Base-by-base conservation (phyloP, 2,329 filamentous ascomycete species). In the Tolypocladium ovalisporum region DNA sequence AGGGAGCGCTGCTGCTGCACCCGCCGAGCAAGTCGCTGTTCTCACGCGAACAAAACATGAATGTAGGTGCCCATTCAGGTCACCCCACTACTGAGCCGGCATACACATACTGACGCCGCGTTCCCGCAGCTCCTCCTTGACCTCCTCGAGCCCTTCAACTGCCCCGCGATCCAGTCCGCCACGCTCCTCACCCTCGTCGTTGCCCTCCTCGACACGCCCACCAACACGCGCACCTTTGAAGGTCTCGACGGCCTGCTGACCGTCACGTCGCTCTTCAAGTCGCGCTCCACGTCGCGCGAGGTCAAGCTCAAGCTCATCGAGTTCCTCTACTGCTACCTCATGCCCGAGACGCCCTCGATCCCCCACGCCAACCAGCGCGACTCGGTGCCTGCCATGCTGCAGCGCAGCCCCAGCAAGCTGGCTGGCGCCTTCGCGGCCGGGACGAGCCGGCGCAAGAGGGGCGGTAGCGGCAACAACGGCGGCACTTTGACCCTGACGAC, bases 311-410 rank as follows among this genome's bases (percentile, higher is more conserved):
- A 96, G 72, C 84, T 96, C n/a, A 87, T 97, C 64, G 94, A 97
- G 72, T 97, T 97, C 69, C 76, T 99, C 55, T 97, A 97, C 78
- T 97, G 97, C 73, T 99, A 97, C 73, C 86, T 99, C 64, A 96
- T 97, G 87, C 92, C 93, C 54, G 94, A 99, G 74, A 84, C 83
- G 0, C 85, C 80, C 51, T 76, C 80, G 24, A 79, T 81, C 61
- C 79, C 82, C 6, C 73, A 74, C 60, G 76, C 79, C 60, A 75
- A 72, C 24, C 70, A 71, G 54, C 73, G 72, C 54, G 72, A 73
- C 58, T 77, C 76, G 2, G 67, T 79, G 10, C 75, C 79, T 9
- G 75, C 73, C 29, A 77, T 85, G 66, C 72, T 85, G 60, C 84
- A 87, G 71, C 80, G 84, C 60, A 88, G 84, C 67, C 85, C 86